A percentile compares a stretch with the other conserved stretches of the same genome.
phyloP scores from a whole-genome alignment of 371 early-diverging fungal genomes.

The Lichtheimia ramosa region DNA sequence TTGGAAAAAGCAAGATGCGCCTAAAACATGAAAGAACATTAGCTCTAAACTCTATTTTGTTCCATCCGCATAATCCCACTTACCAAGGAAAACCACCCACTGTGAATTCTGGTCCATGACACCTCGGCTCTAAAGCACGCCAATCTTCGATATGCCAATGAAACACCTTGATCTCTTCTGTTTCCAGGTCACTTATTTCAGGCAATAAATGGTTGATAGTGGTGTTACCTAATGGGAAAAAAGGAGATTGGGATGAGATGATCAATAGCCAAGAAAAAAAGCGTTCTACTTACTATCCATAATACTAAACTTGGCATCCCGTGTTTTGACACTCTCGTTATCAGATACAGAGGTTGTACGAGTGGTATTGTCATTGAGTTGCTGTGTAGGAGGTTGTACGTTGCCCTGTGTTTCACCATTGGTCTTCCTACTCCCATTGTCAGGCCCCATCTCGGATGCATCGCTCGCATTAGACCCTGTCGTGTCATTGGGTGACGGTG shows the following conservation, averaged over 20 bases:
- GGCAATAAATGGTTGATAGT: conserved; percentile 32
- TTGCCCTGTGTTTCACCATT: conserved; percentile 2
- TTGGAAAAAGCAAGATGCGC: conserved; percentile 85
- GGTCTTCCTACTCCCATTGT: neutral
- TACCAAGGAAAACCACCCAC: conserved; percentile 65
- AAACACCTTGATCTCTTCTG: conserved; percentile 48
- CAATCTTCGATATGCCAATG: conserved; percentile 65
- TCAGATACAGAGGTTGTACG: conserved; percentile 8
- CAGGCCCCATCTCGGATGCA: conserved; percentile 22
- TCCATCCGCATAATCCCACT: conserved; percentile 5
- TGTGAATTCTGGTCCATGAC: conserved; percentile 59
- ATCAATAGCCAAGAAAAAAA: neutral
- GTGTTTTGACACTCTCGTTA: conserved; percentile 12
- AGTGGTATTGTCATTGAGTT: neutral
- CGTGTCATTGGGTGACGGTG: conserved; percentile 18
- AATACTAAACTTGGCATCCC: conserved; percentile 15
- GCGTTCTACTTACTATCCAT: conserved; percentile 11
- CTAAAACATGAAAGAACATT: conserved; percentile 28
- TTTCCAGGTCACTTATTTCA: conserved; percentile 40
- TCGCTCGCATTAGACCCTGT: conserved; percentile 20
- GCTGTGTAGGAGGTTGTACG: neutral
- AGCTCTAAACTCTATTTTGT: neutral
- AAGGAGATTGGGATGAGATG: neutral
- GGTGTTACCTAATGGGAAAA: conserved; percentile 22
- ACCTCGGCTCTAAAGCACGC: conserved; percentile 47